Conservation (phyloP, 768 basidiomycete genomes). For the Podaxis carcinomalis region DNA sequence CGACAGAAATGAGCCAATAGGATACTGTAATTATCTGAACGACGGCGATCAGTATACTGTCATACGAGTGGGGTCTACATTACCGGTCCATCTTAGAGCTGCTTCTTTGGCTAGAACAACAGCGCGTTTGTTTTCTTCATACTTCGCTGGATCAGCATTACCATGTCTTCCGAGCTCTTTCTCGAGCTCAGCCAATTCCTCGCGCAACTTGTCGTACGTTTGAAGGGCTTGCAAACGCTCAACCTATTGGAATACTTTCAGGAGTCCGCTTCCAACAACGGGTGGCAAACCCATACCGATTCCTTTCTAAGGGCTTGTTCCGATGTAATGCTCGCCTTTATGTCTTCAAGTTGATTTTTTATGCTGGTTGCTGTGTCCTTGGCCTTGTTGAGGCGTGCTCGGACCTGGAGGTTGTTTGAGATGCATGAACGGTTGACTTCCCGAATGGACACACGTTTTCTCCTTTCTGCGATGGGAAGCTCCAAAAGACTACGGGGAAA, state of each 20-base stretch:
- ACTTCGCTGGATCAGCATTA: slow-evolving; percentile 77
- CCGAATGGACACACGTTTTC: slow-evolving; percentile 48
- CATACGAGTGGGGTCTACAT: slow-evolving; percentile 18
- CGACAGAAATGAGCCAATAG: slow-evolving; percentile 63
- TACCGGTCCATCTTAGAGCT: slow-evolving; percentile 86
- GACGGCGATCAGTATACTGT: background rate
- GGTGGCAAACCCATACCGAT: slow-evolving; percentile 36
- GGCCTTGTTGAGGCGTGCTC: slow-evolving; percentile 45
- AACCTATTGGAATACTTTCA: background rate
- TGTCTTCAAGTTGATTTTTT: slow-evolving; percentile 45
- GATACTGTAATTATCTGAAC: slow-evolving; percentile 65
- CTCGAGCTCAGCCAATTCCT: slow-evolving; percentile 42
- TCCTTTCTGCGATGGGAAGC: slow-evolving; percentile 87
- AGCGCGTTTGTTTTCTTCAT: slow-evolving; percentile 74
- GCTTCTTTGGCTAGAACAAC: slow-evolving; percentile 79
- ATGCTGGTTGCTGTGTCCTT: slow-evolving; percentile 41
- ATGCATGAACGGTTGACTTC: background rate
- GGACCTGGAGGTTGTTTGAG: slow-evolving; percentile 39
- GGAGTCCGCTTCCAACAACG: background rate
- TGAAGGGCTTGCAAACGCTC: slow-evolving; percentile 7
- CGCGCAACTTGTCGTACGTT: slow-evolving; percentile 46
- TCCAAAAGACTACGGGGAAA: slow-evolving; percentile 76
- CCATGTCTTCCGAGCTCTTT: slow-evolving; percentile 76
- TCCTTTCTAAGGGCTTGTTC: slow-evolving; percentile 55
- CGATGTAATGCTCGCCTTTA: slow-evolving; percentile 39